Percentiles rank a stretch among this genome's conserved stretches.
Conservation (phyloP, 176 grass and related monocot species). For the Poa annua region DNA sequence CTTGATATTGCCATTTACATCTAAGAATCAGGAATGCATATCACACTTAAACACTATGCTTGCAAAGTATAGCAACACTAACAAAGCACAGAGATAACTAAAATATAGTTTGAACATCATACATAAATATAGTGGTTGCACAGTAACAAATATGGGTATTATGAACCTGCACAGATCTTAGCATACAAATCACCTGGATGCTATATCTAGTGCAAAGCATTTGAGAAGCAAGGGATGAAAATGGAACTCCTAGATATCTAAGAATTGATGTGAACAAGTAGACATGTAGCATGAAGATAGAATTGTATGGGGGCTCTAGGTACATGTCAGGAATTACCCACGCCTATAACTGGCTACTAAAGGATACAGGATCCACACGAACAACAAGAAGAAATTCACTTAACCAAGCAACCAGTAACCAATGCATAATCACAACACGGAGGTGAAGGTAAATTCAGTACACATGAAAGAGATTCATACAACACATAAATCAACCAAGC, state of each 20-base stretch:
- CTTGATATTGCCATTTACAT: too few species aligned
- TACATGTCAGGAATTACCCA: background rate
- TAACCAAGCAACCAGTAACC: background rate
- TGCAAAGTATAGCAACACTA: background rate
- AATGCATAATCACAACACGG: background rate
- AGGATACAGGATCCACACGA: background rate
- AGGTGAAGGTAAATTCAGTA: background rate
- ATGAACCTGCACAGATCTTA: background rate
- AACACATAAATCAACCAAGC: background rate
- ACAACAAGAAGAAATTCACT: background rate
- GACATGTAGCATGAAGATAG: too few species aligned
- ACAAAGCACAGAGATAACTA: background rate
- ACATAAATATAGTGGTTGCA: too few species aligned
- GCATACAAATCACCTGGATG: too few species aligned
- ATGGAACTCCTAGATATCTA: background rate
- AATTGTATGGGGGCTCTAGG: background rate
- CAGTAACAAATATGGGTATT: too few species aligned
- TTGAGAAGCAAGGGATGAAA: background rate
- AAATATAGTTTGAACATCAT: too few species aligned
- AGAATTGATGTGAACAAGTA: background rate
- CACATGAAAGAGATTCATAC: background rate
- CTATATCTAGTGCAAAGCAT: background rate
- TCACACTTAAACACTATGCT: too few species aligned
- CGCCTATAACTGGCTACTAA: background rate
- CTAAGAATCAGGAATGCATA: too few species aligned